phyloP scores from a whole-genome alignment of 1,139 yeast species.

The Casaregolazyma suthepensis region DNA sequence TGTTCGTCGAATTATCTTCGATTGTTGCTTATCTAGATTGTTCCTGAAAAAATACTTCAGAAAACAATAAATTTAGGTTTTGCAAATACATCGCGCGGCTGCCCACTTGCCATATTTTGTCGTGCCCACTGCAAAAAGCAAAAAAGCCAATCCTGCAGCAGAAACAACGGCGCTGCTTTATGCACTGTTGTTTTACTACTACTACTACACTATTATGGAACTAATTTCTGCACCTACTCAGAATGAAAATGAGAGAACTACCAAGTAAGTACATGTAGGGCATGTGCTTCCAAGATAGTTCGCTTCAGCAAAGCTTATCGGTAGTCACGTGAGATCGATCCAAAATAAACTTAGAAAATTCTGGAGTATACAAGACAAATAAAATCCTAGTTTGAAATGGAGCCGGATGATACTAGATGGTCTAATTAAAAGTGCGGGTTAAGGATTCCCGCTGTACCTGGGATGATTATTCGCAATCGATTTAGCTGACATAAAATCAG shows the following conservation, averaged over 20 bases:
- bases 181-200: background rate
- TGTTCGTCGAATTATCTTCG: background rate
- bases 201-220: background rate
- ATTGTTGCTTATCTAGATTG: background rate
- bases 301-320: background rate
- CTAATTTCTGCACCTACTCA: background rate
- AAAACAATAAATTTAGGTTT: no score
- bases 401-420: no score
- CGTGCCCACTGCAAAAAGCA: background rate
- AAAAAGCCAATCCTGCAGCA: background rate
- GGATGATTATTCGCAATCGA: no score
- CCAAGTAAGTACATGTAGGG: background rate
- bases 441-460: no score
- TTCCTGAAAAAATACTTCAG: background rate
- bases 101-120: background rate
- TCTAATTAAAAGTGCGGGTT: no score
- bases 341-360: background rate
- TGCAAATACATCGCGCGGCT: background rate
- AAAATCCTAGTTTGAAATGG: no score
- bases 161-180: background rate
- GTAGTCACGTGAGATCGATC: background rate
- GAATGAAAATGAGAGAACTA: background rate
- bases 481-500: no score
- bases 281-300: background rate
- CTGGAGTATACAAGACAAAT: background rate